Base-by-base conservation (phyloP, 2,329 filamentous ascomycete genomes). In the Lasiodiplodia gonubiensis region DNA sequence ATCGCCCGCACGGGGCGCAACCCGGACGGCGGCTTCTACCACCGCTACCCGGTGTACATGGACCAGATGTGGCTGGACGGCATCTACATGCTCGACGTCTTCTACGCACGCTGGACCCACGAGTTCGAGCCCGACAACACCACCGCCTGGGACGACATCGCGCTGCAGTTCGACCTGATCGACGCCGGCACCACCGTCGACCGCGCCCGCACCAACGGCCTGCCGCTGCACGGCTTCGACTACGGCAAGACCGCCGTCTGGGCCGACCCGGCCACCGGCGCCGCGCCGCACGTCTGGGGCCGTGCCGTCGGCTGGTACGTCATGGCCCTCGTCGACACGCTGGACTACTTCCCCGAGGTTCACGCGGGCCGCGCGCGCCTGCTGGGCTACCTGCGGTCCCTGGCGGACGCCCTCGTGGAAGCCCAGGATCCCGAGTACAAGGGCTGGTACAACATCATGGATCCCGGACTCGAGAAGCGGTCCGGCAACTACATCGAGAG, bases 401-500 rank as follows among this genome's bases (percentile, higher is more conserved):
- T 85, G 0, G 80, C 81, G 0, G 70, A 77, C 0, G 82, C 82
- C 0, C 68, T 86, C 2, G 79, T 80, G 57, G 72, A 71, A 14
- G 78, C 80, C 0, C 82, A 82, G 35, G 83, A 85, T 66, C 70
- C 18, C 35, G 30, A 27, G n/a, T 84, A 85, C 0, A 85, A 83
- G 8, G 86, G 84, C 3, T 89, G 86, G 86, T 88, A 84, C 83
- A 76, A 87, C 64, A 78, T 88, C 51, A 85, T 88, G 82, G 82
- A 82, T 70, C 79, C 82, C 64, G 74, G 80, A 33, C 82, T 84
- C 65, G 80, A 74, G 12, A 74, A 73, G 10, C 72, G 68, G 49
- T 70, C 80, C 55, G 86, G 85, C 1, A 89, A 90, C 74, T 89
- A 86, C 74, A 83, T 89, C 54, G 86, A 89, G 76, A 86, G 84